A percentile compares a stretch with the other conserved stretches of the same genome.
Conservation (phyloP, 306 rosid species). For the Vigna mungo region DNA sequence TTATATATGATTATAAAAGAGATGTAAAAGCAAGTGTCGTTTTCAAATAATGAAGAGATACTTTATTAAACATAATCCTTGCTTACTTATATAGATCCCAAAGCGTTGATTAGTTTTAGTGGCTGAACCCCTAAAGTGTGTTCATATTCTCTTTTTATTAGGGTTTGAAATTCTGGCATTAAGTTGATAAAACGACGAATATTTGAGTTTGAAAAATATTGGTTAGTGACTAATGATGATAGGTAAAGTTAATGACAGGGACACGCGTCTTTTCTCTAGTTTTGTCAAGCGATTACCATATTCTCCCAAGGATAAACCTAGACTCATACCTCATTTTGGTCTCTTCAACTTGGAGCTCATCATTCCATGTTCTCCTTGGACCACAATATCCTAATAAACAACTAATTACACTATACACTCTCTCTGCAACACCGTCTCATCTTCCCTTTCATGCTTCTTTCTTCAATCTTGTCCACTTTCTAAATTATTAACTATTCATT, state of each 20-base stretch:
- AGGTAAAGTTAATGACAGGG: constrained; percentile 58
- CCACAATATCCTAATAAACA: constrained; percentile 38
- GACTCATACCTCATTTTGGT: constrained; percentile 43
- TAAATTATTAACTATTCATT: background rate
- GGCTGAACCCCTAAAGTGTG: constrained; percentile 46
- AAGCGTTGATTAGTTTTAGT: constrained; percentile 39
- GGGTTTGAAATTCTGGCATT: constrained; percentile 38
- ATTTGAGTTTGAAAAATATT: constrained; percentile 41
- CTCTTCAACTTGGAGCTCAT: constrained; percentile 29
- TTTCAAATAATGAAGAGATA: constrained; percentile 37
- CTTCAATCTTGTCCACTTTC: constrained; percentile 45
- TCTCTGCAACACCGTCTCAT: constrained; percentile 44
- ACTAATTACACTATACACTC: too few relatives aligned
- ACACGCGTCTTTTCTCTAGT: constrained; percentile 50
- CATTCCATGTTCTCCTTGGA: constrained; percentile 27
- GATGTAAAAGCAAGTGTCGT: constrained; percentile 12
- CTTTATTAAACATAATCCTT: constrained; percentile 41
- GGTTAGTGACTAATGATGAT: constrained; percentile 52
- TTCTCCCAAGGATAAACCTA: constrained; percentile 44
- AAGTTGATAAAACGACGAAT: constrained; percentile 44
- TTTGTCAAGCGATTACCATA: constrained; percentile 37
- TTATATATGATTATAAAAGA: background rate
- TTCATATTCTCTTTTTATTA: constrained; percentile 31
- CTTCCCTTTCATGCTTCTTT: constrained; percentile 40
- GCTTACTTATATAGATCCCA: constrained; percentile 41